These are phyloP conservation scores for Fusarium albidum DNA, from an alignment of 2,329 filamentous ascomycete species.

Conservation along the genomic window DNA sequence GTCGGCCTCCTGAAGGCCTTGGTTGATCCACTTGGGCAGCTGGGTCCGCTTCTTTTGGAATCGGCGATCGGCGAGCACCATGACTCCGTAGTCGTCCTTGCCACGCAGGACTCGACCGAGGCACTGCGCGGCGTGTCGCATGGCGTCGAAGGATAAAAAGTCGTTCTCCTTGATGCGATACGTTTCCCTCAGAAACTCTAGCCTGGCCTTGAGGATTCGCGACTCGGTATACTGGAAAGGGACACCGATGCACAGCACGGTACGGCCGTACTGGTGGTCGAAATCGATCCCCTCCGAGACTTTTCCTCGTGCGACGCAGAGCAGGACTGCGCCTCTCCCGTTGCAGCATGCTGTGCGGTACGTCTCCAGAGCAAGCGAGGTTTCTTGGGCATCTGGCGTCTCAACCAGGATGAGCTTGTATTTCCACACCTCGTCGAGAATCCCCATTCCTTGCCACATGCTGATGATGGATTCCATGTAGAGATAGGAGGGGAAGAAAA, in stretches of 20 bases:
- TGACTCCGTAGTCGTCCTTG: conserved; percentile 99
- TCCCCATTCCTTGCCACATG: conserved; percentile 99
- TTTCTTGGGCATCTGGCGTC: conserved; percentile 97
- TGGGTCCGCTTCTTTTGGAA: conserved; percentile 93
- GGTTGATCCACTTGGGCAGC: conserved; percentile 95
- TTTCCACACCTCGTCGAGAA: conserved; percentile 97
- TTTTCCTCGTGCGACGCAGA: conserved; percentile 96
- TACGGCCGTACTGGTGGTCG: conserved; percentile 96
- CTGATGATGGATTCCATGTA: conserved; percentile 99
- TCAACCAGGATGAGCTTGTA: conserved; percentile 98
- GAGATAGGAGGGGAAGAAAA: conserved; percentile 97
- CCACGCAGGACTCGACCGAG: conserved; percentile 92
- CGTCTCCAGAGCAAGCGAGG: conserved; percentile 91
- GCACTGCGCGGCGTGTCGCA: conserved; percentile 98
- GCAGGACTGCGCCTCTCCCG: conserved; percentile 87
- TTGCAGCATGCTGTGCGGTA: conserved; percentile 98
- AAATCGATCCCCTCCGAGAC: conserved; percentile 99
- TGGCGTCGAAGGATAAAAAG: conserved; percentile 97
- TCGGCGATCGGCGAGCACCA: conserved; percentile 94
- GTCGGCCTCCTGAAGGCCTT: conserved; percentile 84
- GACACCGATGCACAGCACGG: conserved; percentile 94
- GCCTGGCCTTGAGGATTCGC: conserved; percentile 90
- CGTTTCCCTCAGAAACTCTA: conserved; percentile 96
- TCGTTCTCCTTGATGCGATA: conserved; percentile 98
- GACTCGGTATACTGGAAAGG: conserved; percentile 99